These are phyloP conservation scores for Macroventuria anomochaeta DNA, from an alignment of 2,329 filamentous ascomycete genomes.

Conservation along the genomic window DNA sequence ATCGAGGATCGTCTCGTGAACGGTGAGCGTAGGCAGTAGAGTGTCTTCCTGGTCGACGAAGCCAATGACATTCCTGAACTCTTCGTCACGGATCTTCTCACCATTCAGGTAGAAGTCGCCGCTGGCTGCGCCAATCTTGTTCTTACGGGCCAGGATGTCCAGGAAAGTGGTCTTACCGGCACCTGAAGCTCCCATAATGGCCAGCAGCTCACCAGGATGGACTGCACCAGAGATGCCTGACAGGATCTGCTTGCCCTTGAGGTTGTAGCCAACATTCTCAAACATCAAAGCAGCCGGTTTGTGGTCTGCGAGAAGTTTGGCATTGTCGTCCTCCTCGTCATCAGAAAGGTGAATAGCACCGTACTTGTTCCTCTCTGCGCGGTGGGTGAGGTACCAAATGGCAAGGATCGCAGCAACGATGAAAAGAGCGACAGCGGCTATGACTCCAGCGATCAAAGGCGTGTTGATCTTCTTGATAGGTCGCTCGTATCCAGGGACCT, in stretches of 20 bases:
- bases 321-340: constrained; percentile 82
- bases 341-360: constrained; percentile 79
- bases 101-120: constrained; percentile 94
- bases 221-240: constrained; percentile 81
- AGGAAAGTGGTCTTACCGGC: constrained; percentile 97
- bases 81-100: constrained; percentile 80
- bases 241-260: constrained; percentile 89
- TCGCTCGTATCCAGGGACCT: constrained; percentile 87
- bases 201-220: constrained; percentile 93
- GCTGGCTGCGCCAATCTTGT: constrained; percentile 80
- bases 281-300: constrained; percentile 90
- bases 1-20: constrained; percentile 96
- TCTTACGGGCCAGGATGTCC: constrained; percentile 94
- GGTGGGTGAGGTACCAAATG: constrained; percentile 87
- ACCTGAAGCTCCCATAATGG: constrained; percentile 97
- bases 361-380: constrained; percentile 65
- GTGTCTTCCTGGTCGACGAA: constrained; percentile 99
- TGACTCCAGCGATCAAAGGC: constrained; percentile 90
- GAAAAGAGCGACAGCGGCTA: constrained; percentile 84
- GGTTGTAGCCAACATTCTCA: constrained; percentile 81
- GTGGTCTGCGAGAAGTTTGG: constrained; percentile 88
- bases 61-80: constrained; percentile 91
- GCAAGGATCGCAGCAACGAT: constrained; percentile 83
- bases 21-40: constrained; percentile 92
- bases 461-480: constrained; percentile 97